Percentiles rank a stretch among this genome's conserved stretches.
These are phyloP conservation scores for Aurantiochytrium sp. DNA, from an alignment of 108 stramenopile species.

Conservation along the genomic window DNA sequence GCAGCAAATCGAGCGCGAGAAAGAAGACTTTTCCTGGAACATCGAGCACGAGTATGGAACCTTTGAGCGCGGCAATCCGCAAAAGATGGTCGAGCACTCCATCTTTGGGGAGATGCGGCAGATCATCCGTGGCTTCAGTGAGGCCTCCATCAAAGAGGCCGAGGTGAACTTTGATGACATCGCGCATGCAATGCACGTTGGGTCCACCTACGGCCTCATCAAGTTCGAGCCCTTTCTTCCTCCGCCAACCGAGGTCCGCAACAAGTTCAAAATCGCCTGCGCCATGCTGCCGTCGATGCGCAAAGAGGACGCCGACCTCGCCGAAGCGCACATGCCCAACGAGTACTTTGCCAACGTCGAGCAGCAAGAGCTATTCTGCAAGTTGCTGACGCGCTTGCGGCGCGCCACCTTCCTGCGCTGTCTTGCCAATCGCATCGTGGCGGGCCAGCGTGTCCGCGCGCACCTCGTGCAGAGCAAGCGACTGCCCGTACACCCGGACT, in stretches of 20 bases:
- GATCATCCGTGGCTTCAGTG: background rate
- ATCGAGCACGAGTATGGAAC: background rate
- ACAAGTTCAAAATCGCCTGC: background rate
- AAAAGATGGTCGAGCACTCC: background rate
- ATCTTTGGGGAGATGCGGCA: background rate
- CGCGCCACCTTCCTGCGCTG: background rate
- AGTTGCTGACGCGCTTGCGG: background rate
- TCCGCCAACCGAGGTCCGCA: background rate
- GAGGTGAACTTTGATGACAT: background rate
- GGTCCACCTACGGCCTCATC: background rate
- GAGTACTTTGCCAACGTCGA: background rate
- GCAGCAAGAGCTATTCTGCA: background rate
- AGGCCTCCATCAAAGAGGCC: background rate
- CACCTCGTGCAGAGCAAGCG: background rate
- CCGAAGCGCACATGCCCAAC: too few species aligned
- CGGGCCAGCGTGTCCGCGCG: background rate
- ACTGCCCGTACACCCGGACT: background rate
- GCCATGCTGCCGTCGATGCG: background rate
- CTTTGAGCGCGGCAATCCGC: background rate
- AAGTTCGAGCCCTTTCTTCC: background rate
- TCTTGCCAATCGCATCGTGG: background rate
- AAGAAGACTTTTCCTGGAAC: background rate
- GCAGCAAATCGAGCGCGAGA: background rate
- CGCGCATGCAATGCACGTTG: background rate
- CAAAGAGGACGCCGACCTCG: too few species aligned